Percentiles rank a stretch among this genome's conserved stretches.
Evolutionary conservation across 202 grass and related monocot species (phyloP).

Genomic region (Bolboschoenoplectus hybrid): DNA sequence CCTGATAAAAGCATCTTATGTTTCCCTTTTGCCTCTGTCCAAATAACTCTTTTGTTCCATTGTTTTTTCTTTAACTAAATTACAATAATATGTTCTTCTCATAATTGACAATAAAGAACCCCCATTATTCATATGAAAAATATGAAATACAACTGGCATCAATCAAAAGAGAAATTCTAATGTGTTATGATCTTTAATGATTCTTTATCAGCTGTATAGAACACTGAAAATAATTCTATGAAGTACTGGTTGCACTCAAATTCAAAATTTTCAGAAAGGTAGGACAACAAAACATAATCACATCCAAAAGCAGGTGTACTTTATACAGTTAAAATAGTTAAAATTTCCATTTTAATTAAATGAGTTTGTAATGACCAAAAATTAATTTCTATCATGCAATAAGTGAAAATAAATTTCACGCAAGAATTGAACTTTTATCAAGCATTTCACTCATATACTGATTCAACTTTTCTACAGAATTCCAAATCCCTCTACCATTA

Average conservation of each 20-base stretch:
- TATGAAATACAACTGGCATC: background rate
- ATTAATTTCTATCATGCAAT: background rate
- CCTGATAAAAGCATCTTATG: background rate
- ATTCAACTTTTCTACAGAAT: background rate
- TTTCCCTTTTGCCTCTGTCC: background rate
- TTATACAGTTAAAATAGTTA: background rate
- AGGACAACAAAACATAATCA: background rate
- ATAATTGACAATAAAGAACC: background rate
- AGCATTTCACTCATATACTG: background rate
- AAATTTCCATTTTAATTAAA: background rate
- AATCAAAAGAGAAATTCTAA: background rate
- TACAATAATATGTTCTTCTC: background rate
- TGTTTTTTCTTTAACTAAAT: background rate
- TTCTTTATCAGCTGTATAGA: background rate
- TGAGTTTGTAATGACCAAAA: background rate
- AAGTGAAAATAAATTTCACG: background rate
- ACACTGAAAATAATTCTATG: background rate
- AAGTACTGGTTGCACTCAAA: background rate
- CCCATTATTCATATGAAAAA: background rate
- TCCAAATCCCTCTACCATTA: background rate
- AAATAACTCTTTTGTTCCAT: background rate
- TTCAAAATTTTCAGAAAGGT: background rate
- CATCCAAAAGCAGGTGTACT: background rate
- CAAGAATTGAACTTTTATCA: background rate
- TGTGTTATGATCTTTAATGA: background rate